Base-by-base conservation (phyloP, 768 basidiomycete species). In the Tulasnella sp. region DNA sequence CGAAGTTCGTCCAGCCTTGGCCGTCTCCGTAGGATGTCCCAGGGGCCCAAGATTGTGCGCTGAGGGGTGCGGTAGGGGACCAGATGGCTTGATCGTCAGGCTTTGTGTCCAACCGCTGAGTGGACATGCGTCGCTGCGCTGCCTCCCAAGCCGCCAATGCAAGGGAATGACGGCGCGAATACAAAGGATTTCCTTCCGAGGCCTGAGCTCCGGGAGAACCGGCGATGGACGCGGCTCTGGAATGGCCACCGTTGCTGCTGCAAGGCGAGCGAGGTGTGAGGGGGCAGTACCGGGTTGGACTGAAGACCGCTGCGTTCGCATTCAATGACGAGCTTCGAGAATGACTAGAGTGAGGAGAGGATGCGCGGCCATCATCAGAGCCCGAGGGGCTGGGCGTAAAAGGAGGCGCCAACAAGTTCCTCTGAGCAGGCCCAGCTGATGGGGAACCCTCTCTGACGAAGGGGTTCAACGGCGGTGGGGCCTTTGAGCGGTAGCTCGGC, bases 281-380 rank as follows among this genome's bases (percentile, higher is more conserved):
- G 8, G 69, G 69, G 69, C 69, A 38, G 19, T 38, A 38, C 69
- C 69, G 31, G 12, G 36, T 70, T 12, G 69, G 69, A 36, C 36
- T 70, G 69, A 70, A 70, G 11, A 42, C 37, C 7, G 69, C 5
- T 25, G 69, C 69, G 17, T 42, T 42, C n/a, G 40, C 69, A 15
- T 70, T 70, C 31, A 70, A 36, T 36, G 69, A 70, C 25, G 69
- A 42, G 69, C 69, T 38, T 38, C 69, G 69, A 38, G 69, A 70
- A 38, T 38, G 69, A 39, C 12, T 1, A 22, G 69, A 70, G 37
- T 70, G 69, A n/a, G 69, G 40, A 5, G 58, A 64, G 14, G 58
- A 64, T 34, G 69, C 69, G 17, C 40, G 37, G 11, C 40, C 69
- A 22, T 70, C 36, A 19, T 38, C 36, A 25, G 40, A 70, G 69